phyloP scores from a whole-genome alignment of 1,139 yeast genomes.

The Meyerozyma carpophila region DNA sequence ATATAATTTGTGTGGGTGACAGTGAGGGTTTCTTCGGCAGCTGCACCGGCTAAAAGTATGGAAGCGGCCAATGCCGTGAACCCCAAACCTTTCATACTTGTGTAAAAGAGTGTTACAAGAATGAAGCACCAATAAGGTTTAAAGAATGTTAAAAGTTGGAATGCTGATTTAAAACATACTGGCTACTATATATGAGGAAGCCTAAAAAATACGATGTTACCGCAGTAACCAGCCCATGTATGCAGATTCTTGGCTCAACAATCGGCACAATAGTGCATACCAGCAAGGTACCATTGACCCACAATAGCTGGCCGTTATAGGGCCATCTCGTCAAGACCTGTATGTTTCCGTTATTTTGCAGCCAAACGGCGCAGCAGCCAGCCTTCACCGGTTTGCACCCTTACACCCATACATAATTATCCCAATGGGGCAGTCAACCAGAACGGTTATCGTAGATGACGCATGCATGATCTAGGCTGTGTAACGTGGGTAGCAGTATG shows the following conservation, averaged over 20 bases:
- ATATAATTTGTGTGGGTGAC: constrained; percentile 28
- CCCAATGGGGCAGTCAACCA: background rate
- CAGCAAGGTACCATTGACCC: background rate
- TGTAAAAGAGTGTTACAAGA: background rate
- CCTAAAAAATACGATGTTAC: background rate
- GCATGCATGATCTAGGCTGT: background rate
- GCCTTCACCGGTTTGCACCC: background rate
- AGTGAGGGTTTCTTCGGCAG: constrained; percentile 17
- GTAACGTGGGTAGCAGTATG: too few species aligned
- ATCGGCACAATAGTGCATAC: background rate
- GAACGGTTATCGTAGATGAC: background rate
- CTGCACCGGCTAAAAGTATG: background rate
- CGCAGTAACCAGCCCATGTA: background rate
- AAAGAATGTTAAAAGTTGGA: background rate
- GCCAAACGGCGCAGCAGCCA: background rate
- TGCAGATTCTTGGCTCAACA: background rate
- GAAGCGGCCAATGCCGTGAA: background rate
- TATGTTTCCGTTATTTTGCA: background rate
- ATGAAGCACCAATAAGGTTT: background rate
- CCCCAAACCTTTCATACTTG: background rate
- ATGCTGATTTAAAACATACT: background rate
- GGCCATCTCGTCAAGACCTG: background rate
- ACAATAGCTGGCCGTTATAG: background rate
- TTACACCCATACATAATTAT: background rate
- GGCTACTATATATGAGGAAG: background rate